Conservation (phyloP, 139 green algal species). For the Chlamydomonas applanata region DNA sequence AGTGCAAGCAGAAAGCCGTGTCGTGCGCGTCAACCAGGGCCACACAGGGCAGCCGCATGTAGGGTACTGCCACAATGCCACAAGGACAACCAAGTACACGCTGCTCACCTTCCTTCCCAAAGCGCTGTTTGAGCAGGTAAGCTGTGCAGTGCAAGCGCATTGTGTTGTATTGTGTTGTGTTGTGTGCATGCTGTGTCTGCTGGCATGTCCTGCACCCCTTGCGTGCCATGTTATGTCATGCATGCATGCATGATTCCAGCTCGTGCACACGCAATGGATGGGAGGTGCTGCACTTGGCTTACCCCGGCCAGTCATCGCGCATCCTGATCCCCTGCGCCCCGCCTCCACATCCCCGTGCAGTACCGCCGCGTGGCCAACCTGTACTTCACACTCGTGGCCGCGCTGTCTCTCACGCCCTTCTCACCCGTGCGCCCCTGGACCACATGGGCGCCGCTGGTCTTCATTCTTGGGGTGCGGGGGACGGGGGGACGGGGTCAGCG, state of each 20-base stretch:
- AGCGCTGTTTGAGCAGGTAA: constrained; percentile 62
- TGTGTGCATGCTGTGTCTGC: too few relatives aligned
- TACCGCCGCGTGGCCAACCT: constrained; percentile 73
- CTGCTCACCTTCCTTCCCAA: constrained; percentile 70
- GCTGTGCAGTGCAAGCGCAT: too few relatives aligned
- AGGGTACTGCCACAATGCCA: not conserved
- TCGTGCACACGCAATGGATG: not conserved
- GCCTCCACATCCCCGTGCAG: not conserved
- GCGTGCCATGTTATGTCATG: not conserved
- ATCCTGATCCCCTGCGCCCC: not conserved
- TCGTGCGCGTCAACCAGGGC: constrained; percentile 9
- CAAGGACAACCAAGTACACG: constrained; percentile 73
- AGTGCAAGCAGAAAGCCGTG: not conserved
- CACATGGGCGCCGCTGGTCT: constrained; percentile 58
- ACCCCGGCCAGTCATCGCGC: too few relatives aligned
- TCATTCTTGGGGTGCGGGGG: constrained; percentile 65
- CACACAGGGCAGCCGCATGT: not conserved
- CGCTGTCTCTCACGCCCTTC: constrained; percentile 64
- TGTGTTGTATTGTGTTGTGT: too few relatives aligned
- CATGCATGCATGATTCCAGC: not conserved
- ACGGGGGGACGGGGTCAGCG: too few relatives aligned
- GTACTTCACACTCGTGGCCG: constrained; percentile 77
- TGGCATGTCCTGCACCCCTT: not conserved
- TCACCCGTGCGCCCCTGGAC: constrained; percentile 56
- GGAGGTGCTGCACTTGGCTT: too few relatives aligned